phyloP scores from a whole-genome alignment of 768 basidiomycete genomes.

The Termitomyces sp. region DNA sequence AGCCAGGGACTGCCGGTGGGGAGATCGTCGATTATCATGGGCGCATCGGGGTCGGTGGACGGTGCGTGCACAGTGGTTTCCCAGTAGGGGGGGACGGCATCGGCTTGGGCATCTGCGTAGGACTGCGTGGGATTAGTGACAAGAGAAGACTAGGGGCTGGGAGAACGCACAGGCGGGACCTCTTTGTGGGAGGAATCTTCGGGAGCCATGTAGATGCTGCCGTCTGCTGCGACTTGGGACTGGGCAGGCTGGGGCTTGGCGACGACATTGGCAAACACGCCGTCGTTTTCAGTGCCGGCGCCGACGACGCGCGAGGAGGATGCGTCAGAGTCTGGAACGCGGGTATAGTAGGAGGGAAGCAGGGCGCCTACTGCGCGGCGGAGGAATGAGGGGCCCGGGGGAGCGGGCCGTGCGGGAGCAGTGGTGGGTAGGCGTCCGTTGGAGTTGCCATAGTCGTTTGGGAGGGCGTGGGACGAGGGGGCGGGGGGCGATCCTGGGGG shows the following conservation, averaged over 20 bases:
- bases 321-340: constrained; percentile 36
- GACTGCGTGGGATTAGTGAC: constrained; percentile 37
- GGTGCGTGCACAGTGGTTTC: constrained; percentile 89
- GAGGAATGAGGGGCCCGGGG: constrained; percentile 49
- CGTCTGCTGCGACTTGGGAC: constrained; percentile 43
- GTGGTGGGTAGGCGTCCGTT: constrained; percentile 45
- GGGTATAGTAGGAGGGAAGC: constrained; percentile 61
- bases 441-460: constrained; percentile 68
- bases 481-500: constrained; percentile 77
- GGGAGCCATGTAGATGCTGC: constrained; percentile 58
- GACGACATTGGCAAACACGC: constrained; percentile 91
- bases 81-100: constrained; percentile 94
- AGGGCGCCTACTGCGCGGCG: constrained; percentile 53
- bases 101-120: constrained; percentile 82
- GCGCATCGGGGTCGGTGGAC: constrained; percentile 36
- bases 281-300: constrained; percentile 79
- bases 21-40: constrained; percentile 85
- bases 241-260: constrained; percentile 69
- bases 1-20: constrained; percentile 72
- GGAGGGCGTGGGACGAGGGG: constrained; percentile 48
- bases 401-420: constrained; percentile 46
- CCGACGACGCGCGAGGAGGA: constrained; percentile 42
- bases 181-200: constrained; percentile 73
- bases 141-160: not conserved
- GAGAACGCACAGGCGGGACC: constrained; percentile 70